Percentiles rank a stretch among this genome's conserved stretches.
phyloP scores from a whole-genome alignment of 192 early-diverging fungal species.

The Spizellomyces punctatus region DNA sequence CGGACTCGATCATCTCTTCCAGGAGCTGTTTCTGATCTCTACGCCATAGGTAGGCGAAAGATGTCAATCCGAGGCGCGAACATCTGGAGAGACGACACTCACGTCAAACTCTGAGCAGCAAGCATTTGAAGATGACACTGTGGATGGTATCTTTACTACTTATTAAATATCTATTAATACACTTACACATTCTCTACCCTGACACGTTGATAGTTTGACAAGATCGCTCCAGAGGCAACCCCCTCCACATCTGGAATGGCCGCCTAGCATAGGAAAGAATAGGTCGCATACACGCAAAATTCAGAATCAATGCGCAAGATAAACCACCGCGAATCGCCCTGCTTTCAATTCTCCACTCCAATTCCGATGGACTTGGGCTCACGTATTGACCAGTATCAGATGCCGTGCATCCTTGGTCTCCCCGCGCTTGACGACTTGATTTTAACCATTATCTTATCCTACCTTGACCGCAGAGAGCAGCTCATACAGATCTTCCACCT shows the following conservation, averaged over 20 bases:
- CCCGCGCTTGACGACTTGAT: too few relatives aligned
- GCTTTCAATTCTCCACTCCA: too few relatives aligned
- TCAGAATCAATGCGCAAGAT: too few relatives aligned
- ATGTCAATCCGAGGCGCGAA: conserved; percentile 78
- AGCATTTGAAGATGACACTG: background rate
- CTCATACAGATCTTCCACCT: conserved; percentile 90
- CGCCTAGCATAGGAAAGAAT: conserved; percentile 16
- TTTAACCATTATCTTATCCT: background rate
- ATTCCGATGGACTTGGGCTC: too few relatives aligned
- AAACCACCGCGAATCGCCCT: too few relatives aligned
- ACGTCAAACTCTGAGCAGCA: background rate
- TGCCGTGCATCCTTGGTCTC: too few relatives aligned
- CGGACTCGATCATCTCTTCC: conserved; percentile 78
- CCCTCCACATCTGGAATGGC: conserved; percentile 78
- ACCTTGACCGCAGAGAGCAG: conserved; percentile 75
- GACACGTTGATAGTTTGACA: conserved; percentile 96
- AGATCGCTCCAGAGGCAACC: conserved; percentile 92
- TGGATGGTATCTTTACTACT: background rate
- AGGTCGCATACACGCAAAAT: background rate
- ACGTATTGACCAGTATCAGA: too few relatives aligned
- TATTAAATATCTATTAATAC: background rate
- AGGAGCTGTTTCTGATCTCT: conserved; percentile 82
- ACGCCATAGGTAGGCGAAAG: conserved; percentile 89
- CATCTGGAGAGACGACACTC: conserved; percentile 54
- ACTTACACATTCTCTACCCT: conserved; percentile 92